These are phyloP conservation scores for Claviceps sorghi DNA, from an alignment of 2,329 filamentous ascomycete species.

Conservation along the genomic window DNA sequence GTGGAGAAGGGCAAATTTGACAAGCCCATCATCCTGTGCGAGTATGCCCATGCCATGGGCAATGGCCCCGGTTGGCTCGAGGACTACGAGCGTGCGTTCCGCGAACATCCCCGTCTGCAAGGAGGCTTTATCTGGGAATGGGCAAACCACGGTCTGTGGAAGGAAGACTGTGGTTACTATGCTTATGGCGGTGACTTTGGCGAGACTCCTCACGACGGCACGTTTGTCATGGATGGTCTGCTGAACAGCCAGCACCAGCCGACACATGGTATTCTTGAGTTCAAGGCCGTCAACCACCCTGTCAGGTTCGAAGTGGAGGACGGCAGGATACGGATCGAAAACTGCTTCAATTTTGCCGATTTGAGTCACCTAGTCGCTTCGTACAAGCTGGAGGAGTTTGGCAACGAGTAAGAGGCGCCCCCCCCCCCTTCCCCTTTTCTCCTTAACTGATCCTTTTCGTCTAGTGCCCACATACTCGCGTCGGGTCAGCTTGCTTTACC, in stretches of 20 bases:
- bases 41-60: slow-evolving; percentile 54
- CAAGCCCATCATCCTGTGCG: slow-evolving; percentile 46
- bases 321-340: slow-evolving; percentile 26
- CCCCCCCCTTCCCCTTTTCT: background rate
- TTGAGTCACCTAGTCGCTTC: slow-evolving; percentile 27
- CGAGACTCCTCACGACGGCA: slow-evolving; percentile 43
- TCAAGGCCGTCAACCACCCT: slow-evolving; percentile 44
- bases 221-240: slow-evolving; percentile 49
- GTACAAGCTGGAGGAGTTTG: slow-evolving; percentile 30
- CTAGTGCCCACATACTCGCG: background rate
- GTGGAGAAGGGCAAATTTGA: slow-evolving; percentile 29
- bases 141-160: slow-evolving; percentile 44
- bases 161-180: slow-evolving; percentile 30
- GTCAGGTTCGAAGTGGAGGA: slow-evolving; percentile 26
- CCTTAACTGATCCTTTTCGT: background rate
- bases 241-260: slow-evolving; percentile 38
- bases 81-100: slow-evolving; percentile 53
- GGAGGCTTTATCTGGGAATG: slow-evolving; percentile 56
- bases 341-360: slow-evolving; percentile 34
- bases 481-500: slow-evolving; percentile 26
- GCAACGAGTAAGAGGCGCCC: slow-evolving; percentile 20
- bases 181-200: slow-evolving; percentile 50
- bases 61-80: slow-evolving; percentile 57
- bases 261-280: slow-evolving; percentile 40
- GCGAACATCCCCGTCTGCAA: slow-evolving; percentile 43